Base-by-base conservation (phyloP, 371 early-diverging fungal genomes). In the Mortierella sp. region DNA sequence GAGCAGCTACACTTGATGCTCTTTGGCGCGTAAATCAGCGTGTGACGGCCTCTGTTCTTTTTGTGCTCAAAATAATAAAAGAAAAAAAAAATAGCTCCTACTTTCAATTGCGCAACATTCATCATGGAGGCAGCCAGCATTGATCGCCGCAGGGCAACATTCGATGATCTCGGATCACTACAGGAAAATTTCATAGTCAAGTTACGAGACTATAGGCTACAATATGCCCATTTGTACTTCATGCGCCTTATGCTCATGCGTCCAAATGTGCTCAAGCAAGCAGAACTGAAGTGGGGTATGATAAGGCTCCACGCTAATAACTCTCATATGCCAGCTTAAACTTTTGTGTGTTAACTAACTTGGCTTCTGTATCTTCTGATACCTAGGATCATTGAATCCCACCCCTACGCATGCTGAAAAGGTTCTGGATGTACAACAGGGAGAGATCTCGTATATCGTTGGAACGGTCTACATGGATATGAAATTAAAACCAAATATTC, bases 401-500 rank as follows among this genome's bases (percentile, higher is more conserved):
- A 68, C 68, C 42, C 82, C 86, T 1, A 63, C 72, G 47, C 86
- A 86, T 73, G 90, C 92, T 15, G 72, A 85, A 19, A 90, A 90
- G 56, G 88, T 93, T 22, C 84, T 95, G 29, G 93, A 95, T 72
- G 87, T 94, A 15, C 84, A 86, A 26, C 84, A 87, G 1, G 88
- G 86, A 1, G 81, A 86, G 70, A 66, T 89, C 22, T 93, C 92
- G 60, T 96, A 87, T 70, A 84, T 96, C 29, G 79, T 95, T 29
- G 98, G 97, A 19, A 96, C 97, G 0, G 76, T 97, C 17, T 97
- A 93, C 79, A 83, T 93, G 34, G 96, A 97, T 17, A 91, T 95
- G 90, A 83, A 87, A 4, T 67, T 88, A 35, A 97, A 96, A 72
- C 97, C 98, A 19, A 95, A 93, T 76, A 92, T 97, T 58, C 85